phyloP scores from a whole-genome alignment of 2,329 filamentous ascomycete species.

The Botrytis medusae region DNA sequence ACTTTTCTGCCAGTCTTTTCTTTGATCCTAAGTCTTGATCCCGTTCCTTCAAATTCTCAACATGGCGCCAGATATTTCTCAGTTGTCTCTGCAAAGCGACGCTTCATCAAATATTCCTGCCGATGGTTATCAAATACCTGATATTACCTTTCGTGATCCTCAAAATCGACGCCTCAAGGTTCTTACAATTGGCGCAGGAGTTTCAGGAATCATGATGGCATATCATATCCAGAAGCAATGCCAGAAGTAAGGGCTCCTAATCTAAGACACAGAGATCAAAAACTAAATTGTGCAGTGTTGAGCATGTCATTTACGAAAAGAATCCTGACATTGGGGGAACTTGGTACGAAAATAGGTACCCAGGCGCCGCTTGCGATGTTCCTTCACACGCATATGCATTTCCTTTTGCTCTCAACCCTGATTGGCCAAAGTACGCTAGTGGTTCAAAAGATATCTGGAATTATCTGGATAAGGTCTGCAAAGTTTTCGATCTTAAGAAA shows the following conservation, averaged over 20 bases:
- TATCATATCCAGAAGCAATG: conserved; percentile 49
- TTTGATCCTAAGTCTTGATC: neutral
- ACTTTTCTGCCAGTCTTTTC: neutral
- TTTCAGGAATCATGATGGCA: conserved; percentile 50
- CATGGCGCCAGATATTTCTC: conserved; percentile 12
- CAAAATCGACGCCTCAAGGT: conserved; percentile 47
- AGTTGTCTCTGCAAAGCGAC: neutral
- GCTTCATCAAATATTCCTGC: neutral
- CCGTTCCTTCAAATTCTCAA: neutral
- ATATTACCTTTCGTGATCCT: conserved; percentile 38
- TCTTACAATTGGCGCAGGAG: conserved; percentile 49
- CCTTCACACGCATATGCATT: conserved; percentile 42
- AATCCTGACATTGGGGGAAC: conserved; percentile 47
- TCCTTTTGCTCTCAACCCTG: conserved; percentile 59
- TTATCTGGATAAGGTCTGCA: conserved; percentile 50
- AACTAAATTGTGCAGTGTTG: conserved; percentile 41
- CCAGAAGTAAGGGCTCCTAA: conserved; percentile 27
- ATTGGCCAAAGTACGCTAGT: conserved; percentile 57
- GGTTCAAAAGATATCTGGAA: conserved; percentile 57
- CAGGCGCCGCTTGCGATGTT: conserved; percentile 50
- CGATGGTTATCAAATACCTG: conserved; percentile 15
- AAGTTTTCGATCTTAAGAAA: conserved; percentile 50
- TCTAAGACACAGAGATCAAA: neutral
- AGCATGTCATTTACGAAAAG: conserved; percentile 50
- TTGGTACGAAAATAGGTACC: conserved; percentile 53